phyloP scores from a whole-genome alignment of 208 protist species.

The Strigomonas culicis region DNA sequence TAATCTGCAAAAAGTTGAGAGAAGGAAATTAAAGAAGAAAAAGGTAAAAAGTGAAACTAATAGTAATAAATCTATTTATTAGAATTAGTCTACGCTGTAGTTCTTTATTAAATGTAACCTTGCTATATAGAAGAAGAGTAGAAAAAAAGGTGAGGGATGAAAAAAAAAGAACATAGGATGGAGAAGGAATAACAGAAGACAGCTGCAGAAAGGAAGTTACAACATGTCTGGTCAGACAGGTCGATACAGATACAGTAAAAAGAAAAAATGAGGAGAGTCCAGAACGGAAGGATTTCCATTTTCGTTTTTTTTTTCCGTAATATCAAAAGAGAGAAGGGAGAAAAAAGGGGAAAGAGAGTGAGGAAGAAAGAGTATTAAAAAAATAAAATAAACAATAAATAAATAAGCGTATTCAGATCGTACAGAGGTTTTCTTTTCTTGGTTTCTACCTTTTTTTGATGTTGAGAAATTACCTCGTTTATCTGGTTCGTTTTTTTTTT shows the following conservation, averaged over 20 bases:
- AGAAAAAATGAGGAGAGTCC: not conserved
- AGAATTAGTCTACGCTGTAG: not conserved
- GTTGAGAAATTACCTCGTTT: not conserved
- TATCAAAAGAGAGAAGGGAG: conserved; percentile 8
- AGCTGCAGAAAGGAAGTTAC: conserved; percentile 1
- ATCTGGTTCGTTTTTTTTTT: not conserved
- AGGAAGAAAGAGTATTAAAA: conserved; percentile 12
- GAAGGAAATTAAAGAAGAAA: conserved; percentile 7
- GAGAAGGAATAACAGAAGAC: conserved; percentile 7
- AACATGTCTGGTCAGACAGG: not conserved
- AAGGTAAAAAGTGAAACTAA: conserved; percentile 1
- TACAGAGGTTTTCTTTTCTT: conserved; percentile 7
- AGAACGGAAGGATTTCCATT: not conserved
- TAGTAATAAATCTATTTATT: not conserved
- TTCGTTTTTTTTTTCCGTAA: not conserved
- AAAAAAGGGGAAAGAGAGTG: conserved; percentile 12
- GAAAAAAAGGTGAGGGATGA: conserved; percentile 1
- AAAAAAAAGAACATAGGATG: conserved; percentile 4
- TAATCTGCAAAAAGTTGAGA: conserved; percentile 3
- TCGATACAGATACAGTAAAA: not conserved
- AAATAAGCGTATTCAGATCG: conserved; percentile 6
- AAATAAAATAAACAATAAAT: conserved; percentile 7
- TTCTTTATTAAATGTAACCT: too few relatives aligned
- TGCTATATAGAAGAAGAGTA: conserved; percentile 1
- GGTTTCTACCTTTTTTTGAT: not conserved